Conservation (phyloP, 148 eudicot species). For the Chenopodium berlandieri region DNA sequence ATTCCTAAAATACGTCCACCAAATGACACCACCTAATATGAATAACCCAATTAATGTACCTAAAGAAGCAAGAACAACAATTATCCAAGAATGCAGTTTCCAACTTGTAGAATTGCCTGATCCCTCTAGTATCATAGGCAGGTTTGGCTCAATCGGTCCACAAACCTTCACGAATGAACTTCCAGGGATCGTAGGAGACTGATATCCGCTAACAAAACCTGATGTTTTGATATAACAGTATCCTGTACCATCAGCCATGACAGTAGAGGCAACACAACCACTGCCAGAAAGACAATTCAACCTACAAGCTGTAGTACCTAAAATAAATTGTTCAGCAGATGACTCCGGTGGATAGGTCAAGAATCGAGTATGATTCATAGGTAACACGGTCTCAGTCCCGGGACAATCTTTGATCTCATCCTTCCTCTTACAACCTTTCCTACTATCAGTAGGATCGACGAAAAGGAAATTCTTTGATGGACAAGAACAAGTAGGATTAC, state of each 20-base stretch:
- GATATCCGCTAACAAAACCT: slow-evolving; percentile 53
- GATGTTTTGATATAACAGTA: slow-evolving; percentile 51
- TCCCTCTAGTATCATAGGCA: slow-evolving; percentile 20
- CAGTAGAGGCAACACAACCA: slow-evolving; percentile 60
- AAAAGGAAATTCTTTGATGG: slow-evolving; percentile 66
- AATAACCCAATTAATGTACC: slow-evolving; percentile 37
- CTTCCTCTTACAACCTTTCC: slow-evolving; percentile 73
- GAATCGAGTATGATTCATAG: slow-evolving; percentile 56
- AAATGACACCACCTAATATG: slow-evolving; percentile 41
- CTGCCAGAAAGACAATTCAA: slow-evolving; percentile 46
- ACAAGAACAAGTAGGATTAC: slow-evolving; percentile 58
- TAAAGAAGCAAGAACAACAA: slow-evolving; percentile 39
- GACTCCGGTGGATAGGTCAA: slow-evolving; percentile 64
- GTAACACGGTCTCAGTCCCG: slow-evolving; percentile 45
- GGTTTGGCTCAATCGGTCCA: slow-evolving; percentile 44
- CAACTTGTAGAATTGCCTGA: background rate
- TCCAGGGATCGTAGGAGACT: slow-evolving; percentile 65
- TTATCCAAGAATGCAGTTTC: slow-evolving; percentile 40
- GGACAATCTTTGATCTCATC: slow-evolving; percentile 51
- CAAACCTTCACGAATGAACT: slow-evolving; percentile 72
- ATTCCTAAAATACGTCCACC: slow-evolving; percentile 64
- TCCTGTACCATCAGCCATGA: slow-evolving; percentile 61
- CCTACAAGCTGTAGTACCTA: slow-evolving; percentile 47
- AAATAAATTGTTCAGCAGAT: slow-evolving; percentile 26
- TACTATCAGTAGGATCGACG: slow-evolving; percentile 42